Evolutionary conservation across 2,329 filamentous ascomycete species (phyloP), one percentile per base, ranked within the genome.

Genomic region (Mycocentrospora acerina): DNA sequence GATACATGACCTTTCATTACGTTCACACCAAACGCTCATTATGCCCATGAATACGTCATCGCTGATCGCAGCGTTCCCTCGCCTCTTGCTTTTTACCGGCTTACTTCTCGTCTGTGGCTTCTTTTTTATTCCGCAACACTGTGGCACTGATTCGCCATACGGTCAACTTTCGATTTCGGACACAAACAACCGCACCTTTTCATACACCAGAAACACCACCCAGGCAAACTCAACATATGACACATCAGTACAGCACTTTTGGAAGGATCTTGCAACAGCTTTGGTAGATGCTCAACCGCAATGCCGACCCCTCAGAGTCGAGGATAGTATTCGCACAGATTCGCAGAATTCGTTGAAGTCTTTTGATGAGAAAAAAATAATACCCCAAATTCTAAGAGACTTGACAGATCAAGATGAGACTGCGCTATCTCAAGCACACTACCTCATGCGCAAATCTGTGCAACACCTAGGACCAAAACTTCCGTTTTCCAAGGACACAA

Each of bases 401-500:
- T 55, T 58, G 28, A 52, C 46, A 7, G 39, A 52, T 13, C 31
- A 46, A 4, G 48, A 55, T 17, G 55, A 59, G 33, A 42, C 24
- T 9, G 49, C 40, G 8, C 29, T 60, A 16, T 46, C 55, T 10
- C 40, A 31, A 28, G 45, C 52, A 1, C 54, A 60, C 19, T 53
- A 53, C 30, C 18, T 29, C 2, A 60, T 60, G 55, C 55, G 47
- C 13, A 44, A n/a, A 10, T 39, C 43, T 9, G 48, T 45, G 3
- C 37, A 48, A 22, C 42, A 30, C 4, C 51, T 59, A 4, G 52
- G 42, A 7, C 60, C 63, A 0, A 46, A 53, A n/a, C 49, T 74
- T 13, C 60, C 64, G 3, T 69, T 62, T 53, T 25, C 71, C 53
- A 60, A 68, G 51, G 46, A 59, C 10, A 69, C 70, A 5, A 66